A percentile compares a stretch with the other conserved stretches of the same genome.
Conservation (phyloP, 148 eudicot species). For the Euryodendron excelsum region DNA sequence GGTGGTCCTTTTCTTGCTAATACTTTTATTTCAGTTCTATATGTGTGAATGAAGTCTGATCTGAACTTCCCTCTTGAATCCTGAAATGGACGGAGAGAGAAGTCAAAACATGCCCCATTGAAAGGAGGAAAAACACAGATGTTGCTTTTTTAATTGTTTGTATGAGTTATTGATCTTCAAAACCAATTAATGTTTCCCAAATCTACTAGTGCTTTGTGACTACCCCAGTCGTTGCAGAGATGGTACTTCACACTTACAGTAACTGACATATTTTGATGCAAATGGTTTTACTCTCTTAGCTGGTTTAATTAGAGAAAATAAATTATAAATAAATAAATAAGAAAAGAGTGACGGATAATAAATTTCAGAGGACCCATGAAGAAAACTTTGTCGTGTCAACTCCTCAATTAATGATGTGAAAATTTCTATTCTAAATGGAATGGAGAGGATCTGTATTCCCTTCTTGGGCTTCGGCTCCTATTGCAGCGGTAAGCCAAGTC, state of each 20-base stretch:
- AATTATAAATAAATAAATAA: neutral
- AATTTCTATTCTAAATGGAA: no score
- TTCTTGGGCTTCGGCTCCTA: no score
- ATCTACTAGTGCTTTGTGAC: neutral
- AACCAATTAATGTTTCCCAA: neutral
- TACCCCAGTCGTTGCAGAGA: neutral
- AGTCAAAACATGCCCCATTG: slow-evolving; percentile 1
- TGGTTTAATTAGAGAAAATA: neutral
- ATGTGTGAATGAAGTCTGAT: slow-evolving; percentile 17
- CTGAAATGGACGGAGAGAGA: neutral
- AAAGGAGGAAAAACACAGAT: neutral
- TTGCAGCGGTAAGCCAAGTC: no score
- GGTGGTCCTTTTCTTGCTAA: slow-evolving; percentile 12
- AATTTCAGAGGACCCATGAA: no score
- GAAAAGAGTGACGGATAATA: neutral
- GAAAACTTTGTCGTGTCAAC: no score
- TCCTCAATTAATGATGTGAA: no score
- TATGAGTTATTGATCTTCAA: neutral
- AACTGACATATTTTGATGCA: neutral
- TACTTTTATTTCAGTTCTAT: neutral
- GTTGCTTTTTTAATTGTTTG: neutral
- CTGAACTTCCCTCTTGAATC: slow-evolving; percentile 9
- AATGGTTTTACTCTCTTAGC: neutral
- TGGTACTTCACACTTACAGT: neutral
- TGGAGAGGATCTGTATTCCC: no score